Conservation (phyloP, 73 alveolate species). For the Paramecium tetraurelia region DNA sequence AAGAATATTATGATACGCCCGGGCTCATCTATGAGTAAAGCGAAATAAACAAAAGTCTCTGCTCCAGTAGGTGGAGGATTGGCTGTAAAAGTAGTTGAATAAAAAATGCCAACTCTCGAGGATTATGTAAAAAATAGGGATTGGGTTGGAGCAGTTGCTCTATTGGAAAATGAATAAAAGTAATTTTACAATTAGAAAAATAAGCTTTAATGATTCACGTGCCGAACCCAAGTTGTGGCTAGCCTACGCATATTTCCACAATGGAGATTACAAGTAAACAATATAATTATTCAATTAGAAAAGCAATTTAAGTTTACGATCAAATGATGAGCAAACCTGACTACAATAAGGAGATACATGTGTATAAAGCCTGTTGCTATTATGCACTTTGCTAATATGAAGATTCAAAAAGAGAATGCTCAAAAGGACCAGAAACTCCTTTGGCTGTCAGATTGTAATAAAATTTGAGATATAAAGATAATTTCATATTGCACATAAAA, state of each 20-base stretch:
- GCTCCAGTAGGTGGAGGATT: background rate
- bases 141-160: conserved; percentile 65
- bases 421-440: conserved; percentile 67
- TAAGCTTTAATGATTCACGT: conserved; percentile 48
- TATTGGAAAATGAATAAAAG: conserved; percentile 58
- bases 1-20: conserved; percentile 40
- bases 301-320: conserved; percentile 59
- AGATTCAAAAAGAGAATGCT: conserved; percentile 89
- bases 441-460: conserved; percentile 73
- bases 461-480: background rate
- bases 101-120: conserved; percentile 52
- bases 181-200: background rate
- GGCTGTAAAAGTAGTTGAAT: conserved; percentile 23
- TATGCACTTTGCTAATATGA: conserved; percentile 91
- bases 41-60: conserved; percentile 28
- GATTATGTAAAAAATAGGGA: conserved; percentile 60
- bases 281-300: conserved; percentile 16
- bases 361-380: conserved; percentile 93
- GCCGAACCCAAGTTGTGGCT: conserved; percentile 61
- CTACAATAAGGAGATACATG: conserved; percentile 74
- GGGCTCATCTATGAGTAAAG: conserved; percentile 59
- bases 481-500: conserved; percentile 94
- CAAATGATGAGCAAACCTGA: conserved; percentile 53
- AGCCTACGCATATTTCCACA: conserved; percentile 57
- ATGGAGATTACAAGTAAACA: conserved; percentile 58